Base-by-base conservation (phyloP, 768 basidiomycete genomes). In the Collybiopsis luxurians region DNA sequence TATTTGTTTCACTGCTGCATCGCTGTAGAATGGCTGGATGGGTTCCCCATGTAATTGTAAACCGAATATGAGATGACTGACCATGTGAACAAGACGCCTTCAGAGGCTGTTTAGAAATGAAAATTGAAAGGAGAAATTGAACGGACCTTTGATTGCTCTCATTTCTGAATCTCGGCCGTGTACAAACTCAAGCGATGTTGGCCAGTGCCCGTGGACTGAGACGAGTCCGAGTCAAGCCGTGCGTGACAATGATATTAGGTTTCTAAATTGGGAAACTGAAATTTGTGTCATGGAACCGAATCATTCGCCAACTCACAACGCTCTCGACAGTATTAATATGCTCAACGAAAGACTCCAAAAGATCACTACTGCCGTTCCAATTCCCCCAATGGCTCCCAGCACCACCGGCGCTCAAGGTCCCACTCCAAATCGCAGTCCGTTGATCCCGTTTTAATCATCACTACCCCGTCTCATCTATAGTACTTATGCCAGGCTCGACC, bases 1-100 rank as follows among this genome's bases (percentile, higher is more conserved):
- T 55, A 94, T 92, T 67, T 93, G 90, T 71, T 94, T 95, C 58
- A 95, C 92, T 1, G 91, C 92, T 1, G 90, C 84, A 68, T 95
- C 92, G 66, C 92, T 93, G 64, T 24, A 4, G 10, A 46, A 27
- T 23, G 45, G 5, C 12, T 3, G 3, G 15, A 19, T 34, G 24
- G 27, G 42, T 21, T 47, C 28, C 6, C 31, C 31, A 34, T n/a
- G n/a, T n/a, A 13, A 34, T 5, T 13, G 13, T 34, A 34, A 6
- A 34, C 13, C 5, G 31, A 34, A 13, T 5, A 6, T 34, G 31
- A 31, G 24, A 6, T 10, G 24, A 65, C 79, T 61, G 51, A 87
- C 87, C 87, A 89, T 58, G 82, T 86, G 60, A 90, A 72, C 62
- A 89, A 78, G 46, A 87, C 72, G 48, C 87, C 87, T 89, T 47